Evolutionary conservation across 192 early-diverging fungal genomes (phyloP).

Genomic region (Rhizoclosmatium globosum): DNA sequence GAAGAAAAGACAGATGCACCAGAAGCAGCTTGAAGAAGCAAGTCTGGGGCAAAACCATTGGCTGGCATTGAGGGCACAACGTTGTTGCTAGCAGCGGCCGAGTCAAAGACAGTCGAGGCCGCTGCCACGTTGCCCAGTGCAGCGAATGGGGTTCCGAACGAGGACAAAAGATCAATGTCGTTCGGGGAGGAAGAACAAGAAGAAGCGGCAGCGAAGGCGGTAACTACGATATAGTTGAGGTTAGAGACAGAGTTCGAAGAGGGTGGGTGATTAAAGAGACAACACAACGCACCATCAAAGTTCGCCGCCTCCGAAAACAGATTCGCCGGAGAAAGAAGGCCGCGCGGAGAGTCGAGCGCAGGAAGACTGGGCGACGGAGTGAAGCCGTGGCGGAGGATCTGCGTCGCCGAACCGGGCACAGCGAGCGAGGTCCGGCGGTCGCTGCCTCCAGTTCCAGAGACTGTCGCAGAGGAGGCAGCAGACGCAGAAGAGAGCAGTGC

Average conservation of each 20-base stretch:
- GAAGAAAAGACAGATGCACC: neutral
- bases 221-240: too few species aligned
- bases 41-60: neutral
- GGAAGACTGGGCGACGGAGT: constrained; percentile 5
- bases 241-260: too few species aligned
- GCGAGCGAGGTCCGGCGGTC: too few species aligned
- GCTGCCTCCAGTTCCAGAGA: too few species aligned
- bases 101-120: neutral
- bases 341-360: neutral
- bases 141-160: neutral
- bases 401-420: neutral
- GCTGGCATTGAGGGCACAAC: neutral
- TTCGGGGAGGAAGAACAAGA: neutral
- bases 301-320: neutral
- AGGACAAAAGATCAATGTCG: constrained; percentile 7
- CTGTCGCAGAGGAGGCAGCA: neutral
- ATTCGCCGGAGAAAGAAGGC: neutral
- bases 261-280: neutral
- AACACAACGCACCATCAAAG: neutral
- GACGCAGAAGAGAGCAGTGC: neutral
- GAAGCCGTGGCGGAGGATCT: neutral
- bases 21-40: neutral
- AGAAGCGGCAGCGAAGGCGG: neutral
- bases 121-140: neutral
- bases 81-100: constrained; percentile 6